A percentile compares a stretch with the other conserved stretches of the same genome.
Conservation (phyloP, 2,329 filamentous ascomycete genomes). For the Aspergillaceae sp. region DNA sequence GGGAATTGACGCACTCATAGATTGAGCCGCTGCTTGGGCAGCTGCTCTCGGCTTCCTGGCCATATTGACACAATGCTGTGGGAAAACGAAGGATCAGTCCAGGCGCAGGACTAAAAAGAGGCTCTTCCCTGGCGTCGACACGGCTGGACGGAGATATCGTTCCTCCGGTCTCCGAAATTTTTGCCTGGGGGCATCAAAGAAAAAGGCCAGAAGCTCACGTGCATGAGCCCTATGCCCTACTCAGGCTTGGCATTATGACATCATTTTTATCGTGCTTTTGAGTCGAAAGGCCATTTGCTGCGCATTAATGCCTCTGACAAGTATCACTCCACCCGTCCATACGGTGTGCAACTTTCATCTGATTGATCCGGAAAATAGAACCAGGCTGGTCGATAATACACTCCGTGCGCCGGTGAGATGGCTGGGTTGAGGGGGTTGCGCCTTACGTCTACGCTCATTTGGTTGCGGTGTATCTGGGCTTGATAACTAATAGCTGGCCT, state of each 20-base stretch:
- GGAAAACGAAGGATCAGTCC: not conserved
- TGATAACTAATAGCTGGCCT: too few species aligned
- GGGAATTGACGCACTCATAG: constrained; percentile 30
- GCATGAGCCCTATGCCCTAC: not conserved
- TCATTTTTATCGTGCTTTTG: not conserved
- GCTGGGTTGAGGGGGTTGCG: not conserved
- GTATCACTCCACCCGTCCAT: not conserved
- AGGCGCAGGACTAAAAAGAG: not conserved
- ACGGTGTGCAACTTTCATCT: not conserved
- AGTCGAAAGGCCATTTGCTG: not conserved
- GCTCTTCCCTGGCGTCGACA: not conserved
- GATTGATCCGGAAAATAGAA: not conserved
- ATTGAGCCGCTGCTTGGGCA: constrained; percentile 40
- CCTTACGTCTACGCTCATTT: not conserved
- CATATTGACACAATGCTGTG: constrained; percentile 20
- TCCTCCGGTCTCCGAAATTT: not conserved
- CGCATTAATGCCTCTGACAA: not conserved
- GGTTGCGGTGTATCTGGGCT: too few species aligned
- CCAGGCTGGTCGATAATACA: not conserved
- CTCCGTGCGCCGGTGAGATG: not conserved
- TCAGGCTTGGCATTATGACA: not conserved
- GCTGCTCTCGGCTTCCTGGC: constrained; percentile 38
- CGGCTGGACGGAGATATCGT: not conserved
- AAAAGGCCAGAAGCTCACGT: not conserved
- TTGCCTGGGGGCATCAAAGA: not conserved